Conservation (phyloP, 2,329 filamentous ascomycete species). For the Phaeosphaeriaceae sp. region DNA sequence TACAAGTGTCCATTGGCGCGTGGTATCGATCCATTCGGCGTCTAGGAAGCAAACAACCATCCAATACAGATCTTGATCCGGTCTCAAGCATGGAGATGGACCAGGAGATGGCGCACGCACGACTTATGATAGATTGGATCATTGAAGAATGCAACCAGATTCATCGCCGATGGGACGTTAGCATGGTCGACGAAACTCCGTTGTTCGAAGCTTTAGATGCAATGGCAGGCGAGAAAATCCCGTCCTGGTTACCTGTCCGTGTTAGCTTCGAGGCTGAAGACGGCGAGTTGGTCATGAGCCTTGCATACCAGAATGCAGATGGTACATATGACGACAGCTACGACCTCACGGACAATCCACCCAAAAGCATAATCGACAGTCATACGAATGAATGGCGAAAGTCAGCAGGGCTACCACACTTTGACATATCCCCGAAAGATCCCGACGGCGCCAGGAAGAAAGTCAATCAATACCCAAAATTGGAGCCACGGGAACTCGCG, state of each 20-base stretch:
- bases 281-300: conserved; percentile 37
- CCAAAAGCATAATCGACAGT: not conserved
- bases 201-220: conserved; percentile 29
- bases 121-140: conserved; percentile 32
- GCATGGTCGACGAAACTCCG: conserved; percentile 23
- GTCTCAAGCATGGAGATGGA: not conserved
- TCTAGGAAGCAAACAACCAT: not conserved
- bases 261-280: conserved; percentile 37
- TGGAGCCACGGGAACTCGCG: conserved; percentile 4
- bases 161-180: conserved; percentile 31
- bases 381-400: not conserved
- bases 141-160: conserved; percentile 29
- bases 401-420: not conserved
- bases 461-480: not conserved
- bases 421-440: not conserved
- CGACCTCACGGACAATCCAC: conserved; percentile 12
- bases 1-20: conserved; percentile 33
- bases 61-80: not conserved
- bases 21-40: conserved; percentile 31
- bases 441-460: not conserved
- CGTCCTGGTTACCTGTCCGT: conserved; percentile 36
- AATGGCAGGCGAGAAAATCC: conserved; percentile 35
- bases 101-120: conserved; percentile 14
- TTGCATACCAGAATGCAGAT: conserved; percentile 30
- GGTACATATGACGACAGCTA: conserved; percentile 14